phyloP scores from a whole-genome alignment of 148 eudicot genomes.

The Dianthus caryophyllus region DNA sequence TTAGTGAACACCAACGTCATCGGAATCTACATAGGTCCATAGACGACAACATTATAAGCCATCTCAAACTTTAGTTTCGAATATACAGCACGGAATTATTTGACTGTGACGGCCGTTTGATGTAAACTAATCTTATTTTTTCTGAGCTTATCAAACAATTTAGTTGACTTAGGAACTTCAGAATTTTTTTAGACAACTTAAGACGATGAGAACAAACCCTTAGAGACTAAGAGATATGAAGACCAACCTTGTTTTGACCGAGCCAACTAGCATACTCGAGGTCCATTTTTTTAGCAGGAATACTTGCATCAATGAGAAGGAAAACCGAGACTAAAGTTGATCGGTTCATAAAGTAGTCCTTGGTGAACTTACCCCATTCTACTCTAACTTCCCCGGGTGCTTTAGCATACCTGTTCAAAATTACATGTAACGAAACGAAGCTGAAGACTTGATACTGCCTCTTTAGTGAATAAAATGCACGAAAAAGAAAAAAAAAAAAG shows the following conservation, averaged over 20 bases:
- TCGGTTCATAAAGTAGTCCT: conserved; percentile 79
- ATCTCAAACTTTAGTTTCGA: not conserved
- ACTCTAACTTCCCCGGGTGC: conserved; percentile 72
- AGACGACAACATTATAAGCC: not conserved
- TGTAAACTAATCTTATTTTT: too few relatives aligned
- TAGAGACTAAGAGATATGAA: not conserved
- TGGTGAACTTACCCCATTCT: conserved; percentile 92
- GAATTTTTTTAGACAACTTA: too few relatives aligned
- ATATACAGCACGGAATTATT: not conserved
- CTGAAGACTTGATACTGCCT: not conserved
- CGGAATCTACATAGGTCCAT: conserved; percentile 74
- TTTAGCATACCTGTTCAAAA: conserved; percentile 61
- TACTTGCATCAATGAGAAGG: conserved; percentile 94
- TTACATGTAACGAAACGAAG: not conserved
- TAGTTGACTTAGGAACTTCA: too few relatives aligned
- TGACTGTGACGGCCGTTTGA: too few relatives aligned
- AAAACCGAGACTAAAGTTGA: conserved; percentile 80
- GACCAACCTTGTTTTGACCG: conserved; percentile 79
- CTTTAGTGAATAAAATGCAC: not conserved
- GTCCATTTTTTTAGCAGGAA: conserved; percentile 82
- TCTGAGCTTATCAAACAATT: too few relatives aligned
- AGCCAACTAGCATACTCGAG: conserved; percentile 98
- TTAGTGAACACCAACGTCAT: conserved; percentile 93
- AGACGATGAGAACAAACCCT: too few relatives aligned
- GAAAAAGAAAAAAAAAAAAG: not conserved